Conservation (phyloP, 1,284 basidiomycete genomes). For the Sporisorium scitamineum region DNA sequence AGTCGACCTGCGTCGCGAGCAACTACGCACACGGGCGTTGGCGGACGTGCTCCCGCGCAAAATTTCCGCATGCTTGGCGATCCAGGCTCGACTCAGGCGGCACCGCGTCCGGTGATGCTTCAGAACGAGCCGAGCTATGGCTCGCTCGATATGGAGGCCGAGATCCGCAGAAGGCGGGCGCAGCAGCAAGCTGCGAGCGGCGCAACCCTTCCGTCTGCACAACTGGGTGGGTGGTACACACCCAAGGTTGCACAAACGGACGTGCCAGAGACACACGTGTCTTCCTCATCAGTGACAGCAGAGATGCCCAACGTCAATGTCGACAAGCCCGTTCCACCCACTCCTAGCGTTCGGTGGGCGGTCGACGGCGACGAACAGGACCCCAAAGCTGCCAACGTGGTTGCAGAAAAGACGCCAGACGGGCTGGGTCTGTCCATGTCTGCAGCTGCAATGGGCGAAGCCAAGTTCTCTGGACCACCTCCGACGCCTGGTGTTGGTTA, state of each 20-base stretch:
- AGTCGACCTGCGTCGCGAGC: conserved; percentile 40
- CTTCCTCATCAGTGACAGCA: conserved; percentile 29
- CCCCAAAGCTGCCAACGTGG: not conserved
- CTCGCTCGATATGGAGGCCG: conserved; percentile 61
- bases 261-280: conserved; percentile 11
- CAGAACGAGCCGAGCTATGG: conserved; percentile 40
- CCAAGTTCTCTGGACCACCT: conserved; percentile 29
- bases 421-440: conserved; percentile 45
- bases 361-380: conserved; percentile 25
- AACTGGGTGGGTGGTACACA: conserved; percentile 56
- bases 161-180: conserved; percentile 46
- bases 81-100: conserved; percentile 18
- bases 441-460: conserved; percentile 25
- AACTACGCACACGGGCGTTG: conserved; percentile 17
- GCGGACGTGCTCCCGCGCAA: conserved; percentile 22
- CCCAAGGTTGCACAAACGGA: conserved; percentile 25
- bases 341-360: conserved; percentile 42
- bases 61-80: conserved; percentile 46
- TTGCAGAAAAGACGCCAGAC: conserved; percentile 22
- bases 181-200: conserved; percentile 37
- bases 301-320: conserved; percentile 19
- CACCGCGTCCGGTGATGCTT: conserved; percentile 39
- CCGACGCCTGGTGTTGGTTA: conserved; percentile 37
- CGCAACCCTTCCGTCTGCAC: conserved; percentile 15
- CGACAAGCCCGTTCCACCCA: conserved; percentile 49